phyloP scores from a whole-genome alignment of 805 yeast genomes.

The Candida golubevii region DNA sequence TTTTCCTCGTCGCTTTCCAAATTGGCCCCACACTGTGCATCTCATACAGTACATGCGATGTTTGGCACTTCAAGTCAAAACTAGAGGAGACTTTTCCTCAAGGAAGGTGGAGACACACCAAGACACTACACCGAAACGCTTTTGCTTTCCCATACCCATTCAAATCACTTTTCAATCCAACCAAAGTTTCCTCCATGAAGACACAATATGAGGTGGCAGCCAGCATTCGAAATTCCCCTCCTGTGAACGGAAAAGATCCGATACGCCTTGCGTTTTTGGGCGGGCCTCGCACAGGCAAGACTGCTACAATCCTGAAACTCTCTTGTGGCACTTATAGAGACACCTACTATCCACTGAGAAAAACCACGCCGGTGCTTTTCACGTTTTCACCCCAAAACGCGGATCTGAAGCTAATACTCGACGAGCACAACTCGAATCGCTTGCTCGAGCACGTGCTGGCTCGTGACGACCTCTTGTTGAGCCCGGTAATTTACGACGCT shows the following conservation, averaged over 20 bases:
- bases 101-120: no score
- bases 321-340: conserved; percentile 51
- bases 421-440: conserved; percentile 16
- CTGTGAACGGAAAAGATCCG: conserved; percentile 30
- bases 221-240: conserved; percentile 3
- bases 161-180: no score
- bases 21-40: no score
- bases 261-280: conserved; percentile 59
- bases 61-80: no score
- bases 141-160: no score
- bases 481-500: conserved; percentile 29
- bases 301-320: conserved; percentile 50
- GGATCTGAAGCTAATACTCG: conserved; percentile 19
- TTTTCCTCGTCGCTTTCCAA: no score
- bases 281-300: conserved; percentile 56
- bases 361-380: conserved; percentile 54
- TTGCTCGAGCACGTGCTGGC: conserved; percentile 14
- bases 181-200: background rate
- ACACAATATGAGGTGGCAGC: conserved; percentile 6
- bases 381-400: conserved; percentile 43
- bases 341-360: conserved; percentile 71
- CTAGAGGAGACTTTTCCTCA: no score
- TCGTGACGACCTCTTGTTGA: conserved; percentile 18
- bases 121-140: no score
- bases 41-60: no score